Evolutionary conservation across 305 asterid genomes (phyloP), one percentile per base, ranked within the genome.

Genomic region (Plantago lanceolata): DNA sequence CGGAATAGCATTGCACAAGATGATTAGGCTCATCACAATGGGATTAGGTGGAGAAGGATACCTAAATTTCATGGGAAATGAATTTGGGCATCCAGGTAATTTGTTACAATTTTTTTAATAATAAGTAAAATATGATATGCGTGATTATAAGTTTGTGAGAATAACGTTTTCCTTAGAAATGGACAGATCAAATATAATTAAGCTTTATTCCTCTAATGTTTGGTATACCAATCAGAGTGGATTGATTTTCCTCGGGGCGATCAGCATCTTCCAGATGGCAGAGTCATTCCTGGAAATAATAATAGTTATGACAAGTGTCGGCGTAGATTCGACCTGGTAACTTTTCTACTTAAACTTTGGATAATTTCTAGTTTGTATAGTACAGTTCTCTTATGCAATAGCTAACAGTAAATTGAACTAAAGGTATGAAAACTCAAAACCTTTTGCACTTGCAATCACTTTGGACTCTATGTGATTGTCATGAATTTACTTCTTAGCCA

Each of bases 41-140:
- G 99, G 96, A 59, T 84, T 94, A 75, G 99, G 97, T 59, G 99
- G 99, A 72, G 96, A 90, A 86, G 99, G 96, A 66, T 94, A 94
- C 79, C 83, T 94, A 68, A 94, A 94, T 82, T 94, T 94, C 81
- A 94, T 94, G 99, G 97, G 97, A 76, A 94, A 94, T 74, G 99
- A 94, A 82, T 94, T 94, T 76, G 99, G 99, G 70, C 99, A 94
- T 78, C 99, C 99, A 52, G 97, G 99, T 94, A 79, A 21, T 78
- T 58, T 45, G 44, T 44, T 68, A 61, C 45, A 48, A 51, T 17
- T 37, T 48, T 53, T 62, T 68, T 52, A 51, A 50, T 17, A 19
- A 56, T 16, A 63, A 45, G 15, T 63, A 49, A 62, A 47, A 17
- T 33, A 35, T 61, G 31, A 59, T 33, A 54, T 24, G 57, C 40